A percentile compares a stretch with the other conserved stretches of the same genome.
Evolutionary conservation across 331 rosid genomes (phyloP).

Genomic region (Stylosanthes scabra): DNA sequence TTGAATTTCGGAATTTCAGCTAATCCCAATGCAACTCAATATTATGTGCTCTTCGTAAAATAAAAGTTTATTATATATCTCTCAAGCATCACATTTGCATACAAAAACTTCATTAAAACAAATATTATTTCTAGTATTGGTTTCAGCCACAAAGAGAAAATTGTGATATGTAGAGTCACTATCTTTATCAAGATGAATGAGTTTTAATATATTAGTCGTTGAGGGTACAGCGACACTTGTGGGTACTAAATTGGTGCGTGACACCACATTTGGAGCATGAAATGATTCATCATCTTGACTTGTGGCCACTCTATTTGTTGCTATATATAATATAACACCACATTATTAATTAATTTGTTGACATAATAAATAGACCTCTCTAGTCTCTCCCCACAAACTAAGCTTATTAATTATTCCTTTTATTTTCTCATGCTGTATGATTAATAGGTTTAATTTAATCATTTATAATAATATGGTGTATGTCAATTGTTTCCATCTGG

Average conservation of each 20-base stretch:
- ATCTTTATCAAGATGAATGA: not conserved
- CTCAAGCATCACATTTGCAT: not conserved
- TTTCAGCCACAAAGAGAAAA: conserved; percentile 1
- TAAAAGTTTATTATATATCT: not conserved
- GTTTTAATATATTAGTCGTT: conserved; percentile 3
- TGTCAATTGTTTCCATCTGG: too few relatives aligned
- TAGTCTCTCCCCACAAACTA: not conserved
- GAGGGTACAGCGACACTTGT: not conserved
- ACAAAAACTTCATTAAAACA: not conserved
- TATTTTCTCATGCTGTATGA: conserved; percentile 10
- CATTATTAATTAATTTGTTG: not conserved
- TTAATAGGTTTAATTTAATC: not conserved
- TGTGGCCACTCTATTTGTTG: not conserved
- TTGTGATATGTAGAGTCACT: conserved; percentile 25
- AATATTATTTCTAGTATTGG: not conserved
- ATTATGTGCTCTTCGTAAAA: conserved; percentile 28
- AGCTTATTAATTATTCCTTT: not conserved
- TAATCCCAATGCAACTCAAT: conserved; percentile 1
- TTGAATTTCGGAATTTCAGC: conserved; percentile 13
- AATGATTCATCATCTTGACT: conserved; percentile 29
- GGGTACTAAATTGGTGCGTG: conserved; percentile 33
- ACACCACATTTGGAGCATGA: conserved; percentile 32
- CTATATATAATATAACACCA: not conserved
- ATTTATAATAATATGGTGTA: not conserved
- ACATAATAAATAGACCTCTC: not conserved